phyloP scores from a whole-genome alignment of 1,284 basidiomycete genomes.

The Microbotryomycetes sp. region DNA sequence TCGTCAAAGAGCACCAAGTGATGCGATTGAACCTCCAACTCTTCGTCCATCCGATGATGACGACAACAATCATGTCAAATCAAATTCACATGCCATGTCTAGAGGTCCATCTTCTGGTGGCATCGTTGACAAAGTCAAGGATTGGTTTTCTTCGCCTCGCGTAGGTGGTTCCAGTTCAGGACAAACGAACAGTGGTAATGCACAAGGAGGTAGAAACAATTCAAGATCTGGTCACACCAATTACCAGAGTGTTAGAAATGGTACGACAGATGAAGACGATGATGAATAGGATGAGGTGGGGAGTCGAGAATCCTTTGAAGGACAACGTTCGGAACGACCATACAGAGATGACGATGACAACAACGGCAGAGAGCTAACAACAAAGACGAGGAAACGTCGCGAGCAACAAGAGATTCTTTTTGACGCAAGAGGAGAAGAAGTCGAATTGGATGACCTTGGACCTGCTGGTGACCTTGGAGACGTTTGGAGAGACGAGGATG shows the following conservation, averaged over 20 bases:
- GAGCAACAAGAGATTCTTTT: not conserved
- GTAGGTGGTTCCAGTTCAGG: no score
- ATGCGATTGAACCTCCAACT: not conserved
- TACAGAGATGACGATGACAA: not conserved
- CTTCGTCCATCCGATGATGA: not conserved
- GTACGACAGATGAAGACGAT: not conserved
- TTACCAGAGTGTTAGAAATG: not conserved
- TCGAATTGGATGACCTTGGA: not conserved
- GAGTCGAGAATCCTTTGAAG: not conserved
- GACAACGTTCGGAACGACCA: not conserved
- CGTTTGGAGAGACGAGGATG: not conserved
- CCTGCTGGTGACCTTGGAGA: not conserved
- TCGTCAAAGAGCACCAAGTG: not conserved
- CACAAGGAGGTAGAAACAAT: no score
- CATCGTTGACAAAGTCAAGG: not conserved
- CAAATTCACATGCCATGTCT: no score
- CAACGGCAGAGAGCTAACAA: not conserved
- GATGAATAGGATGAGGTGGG: not conserved
- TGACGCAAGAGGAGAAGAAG: not conserved
- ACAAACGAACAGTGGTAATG: no score
- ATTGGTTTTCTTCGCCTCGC: no score
- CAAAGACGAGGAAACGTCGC: not conserved
- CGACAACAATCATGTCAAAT: not conserved
- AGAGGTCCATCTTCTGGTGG: not conserved
- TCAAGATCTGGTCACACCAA: not conserved